Evolutionary conservation across 2,329 filamentous ascomycete genomes (phyloP).

Genomic region (Orbilia ellipsospora): DNA sequence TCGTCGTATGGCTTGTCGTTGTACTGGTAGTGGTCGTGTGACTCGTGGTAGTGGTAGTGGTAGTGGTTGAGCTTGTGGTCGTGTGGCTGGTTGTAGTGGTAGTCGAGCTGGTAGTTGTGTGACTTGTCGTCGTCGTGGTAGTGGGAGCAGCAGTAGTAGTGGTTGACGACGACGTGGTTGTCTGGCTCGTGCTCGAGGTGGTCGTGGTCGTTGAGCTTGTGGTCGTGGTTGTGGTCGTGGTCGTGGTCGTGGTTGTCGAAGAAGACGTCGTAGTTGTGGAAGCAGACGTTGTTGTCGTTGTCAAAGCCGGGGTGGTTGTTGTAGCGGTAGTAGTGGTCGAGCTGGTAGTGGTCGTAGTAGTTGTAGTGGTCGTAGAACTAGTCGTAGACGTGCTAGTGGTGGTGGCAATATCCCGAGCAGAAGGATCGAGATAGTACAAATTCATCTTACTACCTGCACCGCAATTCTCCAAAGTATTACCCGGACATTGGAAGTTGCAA

Average conservation of each 20-base stretch:
- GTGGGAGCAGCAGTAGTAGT: conserved; percentile 1
- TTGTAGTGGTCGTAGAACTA: conserved; percentile 38
- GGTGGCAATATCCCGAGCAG: conserved; percentile 33
- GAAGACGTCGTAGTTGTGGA: conserved; percentile 2
- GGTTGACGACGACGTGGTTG: conserved; percentile 4
- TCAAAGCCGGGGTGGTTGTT: conserved; percentile 39
- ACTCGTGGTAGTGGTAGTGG: conserved; percentile 8
- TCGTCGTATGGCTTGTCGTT: conserved; percentile 9
- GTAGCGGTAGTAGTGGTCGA: conserved; percentile 26
- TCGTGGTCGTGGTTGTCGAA: background rate
- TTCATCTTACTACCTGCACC: conserved; percentile 67
- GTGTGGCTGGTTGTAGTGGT: conserved; percentile 8
- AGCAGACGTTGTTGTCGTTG: conserved; percentile 14
- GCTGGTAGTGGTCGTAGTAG: conserved; percentile 33
- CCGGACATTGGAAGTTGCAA: conserved; percentile 68
- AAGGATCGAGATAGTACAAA: conserved; percentile 57
- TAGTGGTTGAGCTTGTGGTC: conserved; percentile 16
- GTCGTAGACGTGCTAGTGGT: conserved; percentile 57
- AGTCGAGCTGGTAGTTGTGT: conserved; percentile 14
- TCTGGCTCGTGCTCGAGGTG: conserved; percentile 18
- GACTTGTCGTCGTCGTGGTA: conserved; percentile 23
- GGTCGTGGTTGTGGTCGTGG: conserved; percentile 6
- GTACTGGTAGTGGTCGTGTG: background rate
- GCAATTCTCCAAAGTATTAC: conserved; percentile 67
- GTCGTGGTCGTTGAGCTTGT: conserved; percentile 18